Evolutionary conservation across 345 rosid species (phyloP).

Genomic region (Eucalyptus marginata): DNA sequence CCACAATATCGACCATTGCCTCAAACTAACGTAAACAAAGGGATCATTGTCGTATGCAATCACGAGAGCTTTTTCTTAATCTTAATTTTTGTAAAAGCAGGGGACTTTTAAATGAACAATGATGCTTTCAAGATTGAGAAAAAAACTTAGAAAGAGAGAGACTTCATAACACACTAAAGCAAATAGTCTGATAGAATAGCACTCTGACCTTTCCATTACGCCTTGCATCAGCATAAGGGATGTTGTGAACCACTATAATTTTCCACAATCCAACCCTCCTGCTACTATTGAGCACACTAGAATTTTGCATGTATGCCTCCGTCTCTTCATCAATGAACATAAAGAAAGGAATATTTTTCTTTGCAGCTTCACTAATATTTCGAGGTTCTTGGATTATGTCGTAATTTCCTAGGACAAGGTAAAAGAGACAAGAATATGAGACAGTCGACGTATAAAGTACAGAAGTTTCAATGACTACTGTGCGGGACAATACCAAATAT

Average conservation of each 20-base stretch:
- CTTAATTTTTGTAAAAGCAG: not conserved
- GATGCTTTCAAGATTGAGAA: not conserved
- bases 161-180: not conserved
- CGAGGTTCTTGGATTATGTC: slow-evolving; percentile 72
- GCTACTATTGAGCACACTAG: slow-evolving; percentile 32
- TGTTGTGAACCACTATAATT: slow-evolving; percentile 53
- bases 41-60: not conserved
- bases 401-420: slow-evolving; percentile 48
- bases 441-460: not conserved
- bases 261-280: slow-evolving; percentile 79
- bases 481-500: slow-evolving; percentile 55
- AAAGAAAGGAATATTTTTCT: slow-evolving; percentile 54
- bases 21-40: not conserved
- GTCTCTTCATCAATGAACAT: slow-evolving; percentile 93
- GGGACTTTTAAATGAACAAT: not conserved
- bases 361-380: slow-evolving; percentile 55
- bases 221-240: slow-evolving; percentile 74
- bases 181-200: not conserved
- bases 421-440: not conserved
- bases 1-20: not conserved
- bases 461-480: not conserved
- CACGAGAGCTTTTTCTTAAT: not conserved
- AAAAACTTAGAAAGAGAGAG: not conserved
- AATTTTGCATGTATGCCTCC: slow-evolving; percentile 53
- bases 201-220: slow-evolving; percentile 71